Percentiles rank a stretch among this genome's conserved stretches.
Evolutionary conservation across 2,329 filamentous ascomycete species (phyloP).

Genomic region (Claviceps sp.): DNA sequence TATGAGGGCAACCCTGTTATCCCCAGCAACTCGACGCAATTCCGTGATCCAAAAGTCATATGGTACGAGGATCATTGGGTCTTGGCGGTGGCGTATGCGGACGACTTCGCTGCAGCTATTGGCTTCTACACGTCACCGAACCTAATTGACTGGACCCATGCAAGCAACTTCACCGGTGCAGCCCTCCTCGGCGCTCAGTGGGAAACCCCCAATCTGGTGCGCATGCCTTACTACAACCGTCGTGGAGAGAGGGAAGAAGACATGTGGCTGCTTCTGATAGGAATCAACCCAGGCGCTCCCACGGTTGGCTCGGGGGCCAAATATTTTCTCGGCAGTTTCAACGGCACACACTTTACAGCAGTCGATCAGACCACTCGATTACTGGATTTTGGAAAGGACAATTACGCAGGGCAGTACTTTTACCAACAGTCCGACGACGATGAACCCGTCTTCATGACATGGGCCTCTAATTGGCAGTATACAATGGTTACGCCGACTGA

Average conservation of each 20-base stretch:
- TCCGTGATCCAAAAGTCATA: slow-evolving; percentile 53
- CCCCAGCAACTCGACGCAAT: slow-evolving; percentile 36
- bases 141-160: slow-evolving; percentile 19
- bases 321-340: slow-evolving; percentile 28
- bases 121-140: slow-evolving; percentile 43
- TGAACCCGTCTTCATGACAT: slow-evolving; percentile 8
- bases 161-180: slow-evolving; percentile 39
- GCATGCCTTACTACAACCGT: too few relatives aligned
- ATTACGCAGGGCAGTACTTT: too few relatives aligned
- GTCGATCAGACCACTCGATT: too few relatives aligned
- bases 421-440: too few relatives aligned
- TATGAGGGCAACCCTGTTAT: slow-evolving; percentile 50
- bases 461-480: slow-evolving; percentile 24
- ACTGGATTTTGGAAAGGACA: too few relatives aligned
- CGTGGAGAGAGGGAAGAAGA: too few relatives aligned
- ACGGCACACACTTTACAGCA: too few relatives aligned
- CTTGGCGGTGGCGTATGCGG: slow-evolving; percentile 27
- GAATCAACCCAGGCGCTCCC: slow-evolving; percentile 44
- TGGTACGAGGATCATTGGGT: slow-evolving; percentile 30
- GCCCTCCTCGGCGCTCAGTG: slow-evolving; percentile 43
- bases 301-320: slow-evolving; percentile 40
- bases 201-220: slow-evolving; percentile 46
- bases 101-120: slow-evolving; percentile 33
- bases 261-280: slow-evolving; percentile 32
- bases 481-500: slow-evolving; percentile 17